These are phyloP conservation scores for Priceomyces haplophilus DNA, from an alignment of 805 yeast genomes.

Conservation along the genomic window DNA sequence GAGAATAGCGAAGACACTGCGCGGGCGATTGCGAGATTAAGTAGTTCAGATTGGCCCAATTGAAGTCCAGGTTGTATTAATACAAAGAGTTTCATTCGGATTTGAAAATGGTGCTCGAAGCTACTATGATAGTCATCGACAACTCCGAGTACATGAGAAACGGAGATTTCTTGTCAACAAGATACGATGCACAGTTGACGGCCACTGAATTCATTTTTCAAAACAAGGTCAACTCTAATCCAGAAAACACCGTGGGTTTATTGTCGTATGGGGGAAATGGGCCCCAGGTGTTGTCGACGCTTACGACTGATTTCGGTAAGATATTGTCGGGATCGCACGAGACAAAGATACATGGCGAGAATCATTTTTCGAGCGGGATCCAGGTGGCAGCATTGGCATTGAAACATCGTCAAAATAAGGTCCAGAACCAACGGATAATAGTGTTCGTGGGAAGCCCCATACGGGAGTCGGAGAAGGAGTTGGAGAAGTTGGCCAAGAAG, in stretches of 20 bases:
- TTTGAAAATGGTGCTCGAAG: constrained; percentile 81
- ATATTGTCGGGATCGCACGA: constrained; percentile 81
- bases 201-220: constrained; percentile 85
- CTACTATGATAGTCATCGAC: constrained; percentile 92
- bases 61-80: not conserved
- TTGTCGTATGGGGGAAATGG: constrained; percentile 83
- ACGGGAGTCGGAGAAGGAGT: constrained; percentile 60
- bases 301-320: constrained; percentile 84
- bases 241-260: constrained; percentile 91
- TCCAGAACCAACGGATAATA: constrained; percentile 85
- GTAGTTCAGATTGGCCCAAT: not conserved
- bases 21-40: not conserved
- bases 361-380: constrained; percentile 75
- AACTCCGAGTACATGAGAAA: constrained; percentile 95
- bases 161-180: constrained; percentile 85
- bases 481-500: constrained; percentile 82
- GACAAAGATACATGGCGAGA: constrained; percentile 62
- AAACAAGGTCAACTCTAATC: constrained; percentile 81
- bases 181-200: constrained; percentile 91
- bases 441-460: constrained; percentile 90
- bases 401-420: constrained; percentile 93
- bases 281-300: constrained; percentile 83
- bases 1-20: not conserved
- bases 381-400: constrained; percentile 90
- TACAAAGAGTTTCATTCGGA: not conserved